phyloP scores from a whole-genome alignment of 495 filamentous ascomycete species.

The Aspergillus bridgeri region DNA sequence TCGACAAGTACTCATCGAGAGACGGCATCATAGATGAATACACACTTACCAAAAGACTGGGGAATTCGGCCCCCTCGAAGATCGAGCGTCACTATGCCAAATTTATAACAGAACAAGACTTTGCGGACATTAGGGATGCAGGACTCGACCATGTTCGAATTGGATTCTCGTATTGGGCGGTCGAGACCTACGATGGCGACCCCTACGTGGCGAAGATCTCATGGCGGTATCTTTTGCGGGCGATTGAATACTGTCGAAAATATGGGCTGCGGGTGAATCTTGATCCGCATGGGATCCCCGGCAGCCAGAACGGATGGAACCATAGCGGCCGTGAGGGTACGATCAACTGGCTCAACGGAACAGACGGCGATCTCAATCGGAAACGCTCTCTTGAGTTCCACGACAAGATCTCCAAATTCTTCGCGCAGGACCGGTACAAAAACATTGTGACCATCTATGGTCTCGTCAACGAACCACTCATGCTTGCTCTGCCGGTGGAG shows the following conservation, averaged over 20 bases:
- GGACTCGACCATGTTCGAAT: conserved; percentile 97
- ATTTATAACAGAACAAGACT: conserved; percentile 80
- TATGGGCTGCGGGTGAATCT: conserved; percentile 93
- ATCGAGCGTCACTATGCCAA: conserved; percentile 88
- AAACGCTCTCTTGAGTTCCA: conserved; percentile 80
- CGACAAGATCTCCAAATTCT: conserved; percentile 75
- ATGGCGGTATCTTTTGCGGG: conserved; percentile 92
- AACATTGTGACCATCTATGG: conserved; percentile 84
- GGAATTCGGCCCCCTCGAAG: conserved; percentile 52
- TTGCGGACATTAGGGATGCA: conserved; percentile 77
- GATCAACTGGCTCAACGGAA: conserved; percentile 79
- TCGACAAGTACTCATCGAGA: conserved; percentile 58
- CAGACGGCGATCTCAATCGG: conserved; percentile 56
- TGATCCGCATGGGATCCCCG: conserved; percentile 82
- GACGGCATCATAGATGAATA: conserved; percentile 83
- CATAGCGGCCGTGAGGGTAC: conserved; percentile 72
- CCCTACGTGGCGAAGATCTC: conserved; percentile 82
- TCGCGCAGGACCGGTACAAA: conserved; percentile 78
- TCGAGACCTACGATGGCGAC: conserved; percentile 79
- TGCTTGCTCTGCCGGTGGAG: conserved; percentile 57
- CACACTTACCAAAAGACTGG: conserved; percentile 69
- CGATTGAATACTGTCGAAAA: conserved; percentile 89
- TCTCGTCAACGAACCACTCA: conserved; percentile 80
- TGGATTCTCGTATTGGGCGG: conserved; percentile 92
- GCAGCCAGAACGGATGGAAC: conserved; percentile 89